Conservation (phyloP, 75 land plant genomes). For the Azolla pinnata region DNA sequence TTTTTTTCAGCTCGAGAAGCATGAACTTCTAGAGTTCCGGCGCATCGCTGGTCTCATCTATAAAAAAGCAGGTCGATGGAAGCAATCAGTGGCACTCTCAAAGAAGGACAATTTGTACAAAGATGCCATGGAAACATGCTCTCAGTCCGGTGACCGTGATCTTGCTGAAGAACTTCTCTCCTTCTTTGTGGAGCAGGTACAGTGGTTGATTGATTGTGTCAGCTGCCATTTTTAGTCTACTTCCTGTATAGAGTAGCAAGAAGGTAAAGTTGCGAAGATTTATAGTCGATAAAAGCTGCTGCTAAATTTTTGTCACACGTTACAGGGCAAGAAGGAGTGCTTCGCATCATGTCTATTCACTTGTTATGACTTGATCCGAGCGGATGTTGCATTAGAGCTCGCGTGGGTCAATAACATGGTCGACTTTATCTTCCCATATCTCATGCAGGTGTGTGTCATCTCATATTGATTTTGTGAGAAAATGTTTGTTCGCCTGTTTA, state of each 20-base stretch:
- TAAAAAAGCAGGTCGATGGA: conserved; percentile 96
- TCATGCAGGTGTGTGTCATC: conserved; percentile 54
- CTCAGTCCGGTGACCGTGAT: conserved; percentile 94
- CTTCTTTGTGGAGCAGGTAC: conserved; percentile 89
- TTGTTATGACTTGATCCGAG: conserved; percentile 88
- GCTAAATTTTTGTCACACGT: too few relatives aligned
- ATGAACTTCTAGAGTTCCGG: conserved; percentile 93
- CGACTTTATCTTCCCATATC: conserved; percentile 91
- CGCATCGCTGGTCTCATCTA: conserved; percentile 94
- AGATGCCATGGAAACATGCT: conserved; percentile 96
- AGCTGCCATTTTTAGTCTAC: conserved; percentile 1
- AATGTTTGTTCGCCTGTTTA: not conserved
- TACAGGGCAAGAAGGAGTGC: conserved; percentile 97
- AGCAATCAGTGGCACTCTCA: conserved; percentile 89
- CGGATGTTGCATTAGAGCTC: conserved; percentile 89
- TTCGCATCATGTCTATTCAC: conserved; percentile 94
- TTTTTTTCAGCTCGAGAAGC: conserved; percentile 75
- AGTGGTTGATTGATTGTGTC: not conserved
- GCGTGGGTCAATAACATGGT: conserved; percentile 97
- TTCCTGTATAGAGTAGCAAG: too few relatives aligned
- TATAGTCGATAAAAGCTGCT: too few relatives aligned
- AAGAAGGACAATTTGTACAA: conserved; percentile 95
- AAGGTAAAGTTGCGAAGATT: too few relatives aligned
- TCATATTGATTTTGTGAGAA: conserved; percentile 1
- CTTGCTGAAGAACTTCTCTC: conserved; percentile 92